Conservation (phyloP, 2,329 filamentous ascomycete genomes). For the Colletotrichum theobromicola region DNA sequence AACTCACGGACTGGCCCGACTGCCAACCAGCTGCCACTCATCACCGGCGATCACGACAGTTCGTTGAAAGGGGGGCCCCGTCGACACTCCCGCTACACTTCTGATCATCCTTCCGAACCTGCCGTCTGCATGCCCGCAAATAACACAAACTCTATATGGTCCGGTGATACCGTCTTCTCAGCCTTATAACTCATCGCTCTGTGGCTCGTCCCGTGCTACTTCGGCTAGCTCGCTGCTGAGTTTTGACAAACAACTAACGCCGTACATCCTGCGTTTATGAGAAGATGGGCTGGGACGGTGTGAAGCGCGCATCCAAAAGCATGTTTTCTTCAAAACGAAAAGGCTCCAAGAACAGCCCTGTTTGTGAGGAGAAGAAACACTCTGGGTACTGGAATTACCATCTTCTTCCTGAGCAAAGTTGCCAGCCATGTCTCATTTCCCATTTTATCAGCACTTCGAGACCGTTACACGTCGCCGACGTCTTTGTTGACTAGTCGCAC, state of each 20-base stretch:
- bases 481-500: neutral
- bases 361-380: conserved; percentile 4
- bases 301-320: conserved; percentile 38
- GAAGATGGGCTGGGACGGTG: conserved; percentile 43
- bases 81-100: neutral
- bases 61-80: neutral
- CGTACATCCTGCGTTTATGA: neutral
- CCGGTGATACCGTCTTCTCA: neutral
- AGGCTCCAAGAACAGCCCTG: conserved; percentile 11
- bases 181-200: neutral
- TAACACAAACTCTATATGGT: neutral
- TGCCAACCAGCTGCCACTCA: conserved; percentile 8
- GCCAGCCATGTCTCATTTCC: neutral
- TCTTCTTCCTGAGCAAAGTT: conserved; percentile 16
- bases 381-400: conserved; percentile 16
- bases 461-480: neutral
- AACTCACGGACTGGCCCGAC: conserved; percentile 8
- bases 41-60: neutral
- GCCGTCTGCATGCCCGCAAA: neutral
- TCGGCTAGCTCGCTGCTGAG: neutral
- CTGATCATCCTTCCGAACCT: neutral
- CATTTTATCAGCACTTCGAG: neutral
- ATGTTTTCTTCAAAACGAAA: conserved; percentile 36
- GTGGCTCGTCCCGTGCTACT: neutral
- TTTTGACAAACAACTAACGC: neutral